phyloP scores from a whole-genome alignment of 2,329 filamentous ascomycete genomes.

The Aspergillus caelatus region DNA sequence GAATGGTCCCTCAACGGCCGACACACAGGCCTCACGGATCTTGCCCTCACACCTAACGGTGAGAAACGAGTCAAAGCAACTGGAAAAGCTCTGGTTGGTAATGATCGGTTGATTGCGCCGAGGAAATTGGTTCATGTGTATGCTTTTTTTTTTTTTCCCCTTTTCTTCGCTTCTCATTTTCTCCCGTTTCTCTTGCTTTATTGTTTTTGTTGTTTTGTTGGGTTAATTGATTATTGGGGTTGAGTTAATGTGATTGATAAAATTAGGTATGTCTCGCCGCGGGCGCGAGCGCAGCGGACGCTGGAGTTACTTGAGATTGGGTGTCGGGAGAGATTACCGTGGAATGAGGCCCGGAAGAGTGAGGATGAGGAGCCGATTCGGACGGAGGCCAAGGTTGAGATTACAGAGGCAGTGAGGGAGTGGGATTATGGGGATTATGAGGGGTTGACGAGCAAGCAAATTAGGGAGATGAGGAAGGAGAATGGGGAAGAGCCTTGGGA shows the following conservation, averaged over 20 bases:
- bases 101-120: slow-evolving; percentile 82
- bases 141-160: slow-evolving; percentile 37
- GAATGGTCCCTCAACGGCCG: slow-evolving; percentile 89
- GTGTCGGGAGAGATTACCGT: slow-evolving; percentile 70
- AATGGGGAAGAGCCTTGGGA: slow-evolving; percentile 70
- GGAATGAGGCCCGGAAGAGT: slow-evolving; percentile 50
- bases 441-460: slow-evolving; percentile 73
- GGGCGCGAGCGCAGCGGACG: slow-evolving; percentile 82
- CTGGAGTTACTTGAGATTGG: slow-evolving; percentile 83
- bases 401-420: slow-evolving; percentile 74
- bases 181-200: background rate
- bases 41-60: slow-evolving; percentile 79
- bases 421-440: slow-evolving; percentile 92
- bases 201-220: background rate
- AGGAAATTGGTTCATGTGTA: slow-evolving; percentile 81
- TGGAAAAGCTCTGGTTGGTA: slow-evolving; percentile 79
- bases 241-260: background rate
- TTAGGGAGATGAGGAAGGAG: slow-evolving; percentile 60
- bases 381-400: slow-evolving; percentile 64
- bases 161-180: background rate
- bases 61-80: slow-evolving; percentile 76
- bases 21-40: slow-evolving; percentile 84
- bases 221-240: background rate
- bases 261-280: slow-evolving; percentile 79
- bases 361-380: slow-evolving; percentile 44